Evolutionary conservation across 2,329 filamentous ascomycete genomes (phyloP), one percentile per base, ranked within the genome.

Genomic region (Chaetomiaceae sp.): DNA sequence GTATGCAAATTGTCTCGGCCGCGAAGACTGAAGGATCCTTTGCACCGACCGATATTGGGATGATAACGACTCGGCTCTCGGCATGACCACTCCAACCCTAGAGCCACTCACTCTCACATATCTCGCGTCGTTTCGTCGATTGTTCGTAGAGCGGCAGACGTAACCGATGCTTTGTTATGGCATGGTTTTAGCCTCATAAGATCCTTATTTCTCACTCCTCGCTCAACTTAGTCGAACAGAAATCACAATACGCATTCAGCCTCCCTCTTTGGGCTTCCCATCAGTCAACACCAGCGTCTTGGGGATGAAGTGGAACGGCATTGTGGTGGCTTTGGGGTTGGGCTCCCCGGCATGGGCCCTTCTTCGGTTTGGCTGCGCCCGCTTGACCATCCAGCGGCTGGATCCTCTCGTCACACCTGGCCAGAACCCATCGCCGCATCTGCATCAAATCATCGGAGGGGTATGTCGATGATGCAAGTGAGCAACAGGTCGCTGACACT

Each of bases 401-500:
- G 66, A 69, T 35, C 66, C 66, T 4, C 53, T 69, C 10, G 66
- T 69, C 44, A 67, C 67, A 33, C 66, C 66, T 4, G 78, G 77
- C 3, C 49, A 55, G 30, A 69, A 74, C 18, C 74, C 78, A 4
- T 72, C 76, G 4, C 62, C 65, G 18, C 78, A 83, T 66, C 68
- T 79, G 10, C 79, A 83, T 58, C 77, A 75, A 38, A 74, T 83
- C 49, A 72, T 77, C 47, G 78, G 81, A 56, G 70, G 69, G 4
- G 65, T 67, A 62, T 37, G 62, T 44, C 26, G n/a, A n/a, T 32
- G 7, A 32, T 6, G 14, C 10, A 14, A 5, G 14, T 7, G 10
- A 6, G 14, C 9, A 30, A 30, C 7, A 6, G 6, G 24, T 27
- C 27, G 27, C 27, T n/a, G 14, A 32, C 29, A 6, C 11, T n/a